These are phyloP conservation scores for Mollisiaceae sp. DNA, from an alignment of 2,329 filamentous ascomycete species.

Conservation along the genomic window DNA sequence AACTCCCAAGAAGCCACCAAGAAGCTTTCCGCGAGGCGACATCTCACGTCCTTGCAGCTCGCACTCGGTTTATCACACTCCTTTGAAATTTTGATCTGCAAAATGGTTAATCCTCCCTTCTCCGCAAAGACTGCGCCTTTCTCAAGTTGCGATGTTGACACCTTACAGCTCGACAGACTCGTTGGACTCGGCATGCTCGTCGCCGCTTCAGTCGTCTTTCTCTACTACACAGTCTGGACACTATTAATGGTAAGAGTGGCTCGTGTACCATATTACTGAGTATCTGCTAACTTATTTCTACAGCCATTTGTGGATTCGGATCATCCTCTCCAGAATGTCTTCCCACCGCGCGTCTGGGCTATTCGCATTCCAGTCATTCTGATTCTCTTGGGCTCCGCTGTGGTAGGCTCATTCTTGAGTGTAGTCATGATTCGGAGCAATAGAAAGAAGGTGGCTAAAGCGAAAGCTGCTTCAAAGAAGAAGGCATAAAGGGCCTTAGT, in stretches of 20 bases:
- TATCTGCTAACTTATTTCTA: conserved; percentile 23
- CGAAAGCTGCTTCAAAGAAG: conserved; percentile 83
- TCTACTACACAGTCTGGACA: conserved; percentile 98
- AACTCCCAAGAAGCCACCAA: conserved; percentile 10
- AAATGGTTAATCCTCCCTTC: conserved; percentile 38
- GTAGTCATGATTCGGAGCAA: conserved; percentile 99
- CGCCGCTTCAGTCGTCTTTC: conserved; percentile 73
- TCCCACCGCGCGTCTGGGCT: conserved; percentile 97
- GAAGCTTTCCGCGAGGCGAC: not conserved
- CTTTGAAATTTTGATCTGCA: conserved; percentile 38
- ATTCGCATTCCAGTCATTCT: conserved; percentile 98
- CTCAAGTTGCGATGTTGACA: conserved; percentile 24
- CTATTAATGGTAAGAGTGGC: conserved; percentile 79
- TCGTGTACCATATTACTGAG: not conserved
- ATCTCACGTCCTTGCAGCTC: conserved; percentile 10
- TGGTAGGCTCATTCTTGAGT: conserved; percentile 93
- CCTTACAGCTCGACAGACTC: conserved; percentile 82
- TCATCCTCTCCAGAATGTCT: conserved; percentile 92
- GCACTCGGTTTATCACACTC: conserved; percentile 36
- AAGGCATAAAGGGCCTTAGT: conserved; percentile 65
- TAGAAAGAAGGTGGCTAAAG: conserved; percentile 95
- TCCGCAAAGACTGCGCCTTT: not conserved
- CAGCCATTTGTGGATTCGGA: conserved; percentile 97
- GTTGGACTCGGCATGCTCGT: conserved; percentile 78
- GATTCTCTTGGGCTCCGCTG: conserved; percentile 86